phyloP scores from a whole-genome alignment of 192 early-diverging fungal genomes.

The Coemansia sp. region DNA sequence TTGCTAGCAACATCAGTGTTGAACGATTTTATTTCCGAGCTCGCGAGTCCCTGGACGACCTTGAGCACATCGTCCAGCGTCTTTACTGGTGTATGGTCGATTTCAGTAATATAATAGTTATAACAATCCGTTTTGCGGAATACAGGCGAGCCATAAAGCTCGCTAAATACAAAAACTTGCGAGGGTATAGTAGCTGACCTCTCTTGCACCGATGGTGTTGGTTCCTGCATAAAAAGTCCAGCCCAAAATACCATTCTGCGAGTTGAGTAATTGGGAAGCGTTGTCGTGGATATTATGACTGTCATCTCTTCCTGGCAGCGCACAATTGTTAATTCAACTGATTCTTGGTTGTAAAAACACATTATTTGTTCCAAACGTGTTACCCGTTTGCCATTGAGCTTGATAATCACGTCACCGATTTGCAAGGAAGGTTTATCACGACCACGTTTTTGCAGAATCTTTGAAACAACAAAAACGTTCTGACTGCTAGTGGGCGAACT shows the following conservation, averaged over 20 bases:
- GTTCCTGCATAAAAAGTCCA: conserved; percentile 35
- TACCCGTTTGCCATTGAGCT: conserved; percentile 12
- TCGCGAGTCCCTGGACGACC: conserved; percentile 10
- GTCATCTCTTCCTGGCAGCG: conserved; percentile 15
- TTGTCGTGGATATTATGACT: conserved; percentile 7
- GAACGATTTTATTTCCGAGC: neutral
- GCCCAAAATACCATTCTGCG: conserved; percentile 28
- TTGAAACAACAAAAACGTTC: conserved; percentile 14
- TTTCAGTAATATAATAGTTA: conserved; percentile 20
- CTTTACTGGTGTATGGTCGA: conserved; percentile 11
- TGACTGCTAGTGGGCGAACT: neutral
- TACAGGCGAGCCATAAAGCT: conserved; percentile 3
- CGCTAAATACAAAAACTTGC: conserved; percentile 16
- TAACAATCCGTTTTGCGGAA: neutral
- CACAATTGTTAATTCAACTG: conserved; percentile 26
- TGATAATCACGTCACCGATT: conserved; percentile 35
- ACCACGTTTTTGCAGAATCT: conserved; percentile 8
- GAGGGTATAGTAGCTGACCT: conserved; percentile 15
- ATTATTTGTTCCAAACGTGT: conserved; percentile 19
- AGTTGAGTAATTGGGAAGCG: neutral
- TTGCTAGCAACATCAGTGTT: conserved; percentile 13
- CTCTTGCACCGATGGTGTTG: conserved; percentile 12
- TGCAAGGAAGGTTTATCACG: conserved; percentile 12
- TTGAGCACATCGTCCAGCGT: conserved; percentile 27
- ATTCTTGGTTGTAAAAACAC: conserved; percentile 11